Conservation (phyloP, 306 rosid genomes). For the Fagus crenata region DNA sequence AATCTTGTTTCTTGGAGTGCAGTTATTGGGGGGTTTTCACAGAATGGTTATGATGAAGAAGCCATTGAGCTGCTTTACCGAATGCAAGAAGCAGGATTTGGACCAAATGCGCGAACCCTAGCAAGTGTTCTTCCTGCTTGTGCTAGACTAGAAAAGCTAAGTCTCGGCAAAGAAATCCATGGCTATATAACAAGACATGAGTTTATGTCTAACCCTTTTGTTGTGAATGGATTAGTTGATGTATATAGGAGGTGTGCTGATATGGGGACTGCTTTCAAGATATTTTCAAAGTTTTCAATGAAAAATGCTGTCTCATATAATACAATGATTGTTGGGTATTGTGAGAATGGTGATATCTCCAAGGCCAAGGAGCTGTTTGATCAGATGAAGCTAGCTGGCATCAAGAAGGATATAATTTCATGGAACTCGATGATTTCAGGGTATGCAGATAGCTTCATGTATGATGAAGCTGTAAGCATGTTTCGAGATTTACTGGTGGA, state of each 20-base stretch:
- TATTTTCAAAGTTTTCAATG: constrained; percentile 44
- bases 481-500: constrained; percentile 36
- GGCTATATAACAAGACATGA: constrained; percentile 46
- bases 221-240: constrained; percentile 53
- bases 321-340: constrained; percentile 58
- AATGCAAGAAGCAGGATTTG: constrained; percentile 46
- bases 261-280: constrained; percentile 40
- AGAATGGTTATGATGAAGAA: constrained; percentile 54
- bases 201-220: constrained; percentile 39
- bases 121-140: constrained; percentile 54
- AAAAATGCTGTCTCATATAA: constrained; percentile 44
- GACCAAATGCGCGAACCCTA: constrained; percentile 48
- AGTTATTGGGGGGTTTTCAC: constrained; percentile 54
- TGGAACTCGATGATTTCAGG: constrained; percentile 64
- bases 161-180: constrained; percentile 51
- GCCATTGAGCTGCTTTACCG: constrained; percentile 39
- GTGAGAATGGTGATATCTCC: constrained; percentile 40
- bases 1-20: constrained; percentile 63
- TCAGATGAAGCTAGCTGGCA: constrained; percentile 38
- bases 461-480: constrained; percentile 43
- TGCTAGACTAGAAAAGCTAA: constrained; percentile 41
- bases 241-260: constrained; percentile 51
- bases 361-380: constrained; percentile 53
- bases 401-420: constrained; percentile 38
- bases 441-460: constrained; percentile 34